Percentiles rank a stretch among this genome's conserved stretches.
Evolutionary conservation across 768 basidiomycete species (phyloP).

Genomic region (Leucosporidium yakuticum): DNA sequence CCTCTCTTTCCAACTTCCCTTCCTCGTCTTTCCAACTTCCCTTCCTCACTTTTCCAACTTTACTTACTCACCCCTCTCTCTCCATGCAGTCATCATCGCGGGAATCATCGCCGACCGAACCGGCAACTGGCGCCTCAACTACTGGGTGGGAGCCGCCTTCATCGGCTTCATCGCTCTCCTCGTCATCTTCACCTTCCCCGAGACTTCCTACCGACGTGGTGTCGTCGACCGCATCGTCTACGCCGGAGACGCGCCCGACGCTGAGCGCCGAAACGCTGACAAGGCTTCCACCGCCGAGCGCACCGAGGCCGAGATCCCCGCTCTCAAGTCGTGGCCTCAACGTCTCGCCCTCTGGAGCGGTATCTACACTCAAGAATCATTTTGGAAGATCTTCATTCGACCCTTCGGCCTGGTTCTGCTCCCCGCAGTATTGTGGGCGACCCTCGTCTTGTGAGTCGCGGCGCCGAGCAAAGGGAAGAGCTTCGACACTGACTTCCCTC

Average conservation of each 20-base stretch:
- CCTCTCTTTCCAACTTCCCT: too few relatives aligned
- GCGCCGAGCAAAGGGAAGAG: too few relatives aligned
- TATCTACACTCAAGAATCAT: not conserved
- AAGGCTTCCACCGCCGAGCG: too few relatives aligned
- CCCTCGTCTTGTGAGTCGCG: not conserved
- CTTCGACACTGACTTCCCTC: too few relatives aligned
- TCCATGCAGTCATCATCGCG: too few relatives aligned
- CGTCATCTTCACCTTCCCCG: conserved; percentile 4
- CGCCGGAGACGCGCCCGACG: too few relatives aligned
- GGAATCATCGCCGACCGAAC: not conserved
- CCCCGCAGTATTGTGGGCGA: not conserved
- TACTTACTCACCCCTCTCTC: too few relatives aligned
- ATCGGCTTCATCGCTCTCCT: not conserved
- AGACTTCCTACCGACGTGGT: not conserved
- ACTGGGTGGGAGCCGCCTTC: not conserved
- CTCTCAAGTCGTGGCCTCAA: not conserved
- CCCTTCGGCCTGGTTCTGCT: not conserved
- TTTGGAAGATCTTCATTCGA: not conserved
- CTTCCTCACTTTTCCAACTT: too few relatives aligned
- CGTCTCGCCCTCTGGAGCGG: not conserved
- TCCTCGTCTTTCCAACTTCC: too few relatives aligned
- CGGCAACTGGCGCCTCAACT: not conserved
- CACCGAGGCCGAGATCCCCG: not conserved
- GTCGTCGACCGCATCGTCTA: too few relatives aligned
- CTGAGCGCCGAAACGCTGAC: too few relatives aligned